These are phyloP conservation scores for Baudoinia panamericana DNA, from an alignment of 495 filamentous ascomycete species.

Conservation along the genomic window DNA sequence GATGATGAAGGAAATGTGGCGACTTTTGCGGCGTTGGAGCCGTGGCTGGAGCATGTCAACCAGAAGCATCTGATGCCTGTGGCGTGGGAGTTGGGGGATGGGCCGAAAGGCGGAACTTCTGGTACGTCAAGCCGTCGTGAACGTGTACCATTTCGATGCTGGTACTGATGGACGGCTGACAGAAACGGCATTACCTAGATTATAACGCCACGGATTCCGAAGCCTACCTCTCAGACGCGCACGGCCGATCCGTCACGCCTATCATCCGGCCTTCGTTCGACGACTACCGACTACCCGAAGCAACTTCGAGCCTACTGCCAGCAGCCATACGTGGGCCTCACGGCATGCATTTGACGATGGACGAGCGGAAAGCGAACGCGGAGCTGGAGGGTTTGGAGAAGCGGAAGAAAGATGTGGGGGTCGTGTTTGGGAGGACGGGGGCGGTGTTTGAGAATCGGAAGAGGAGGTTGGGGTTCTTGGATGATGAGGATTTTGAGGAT, in stretches of 20 bases:
- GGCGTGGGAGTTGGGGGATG: slow-evolving; percentile 56
- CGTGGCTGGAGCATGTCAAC: slow-evolving; percentile 50
- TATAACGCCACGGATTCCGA: slow-evolving; percentile 21
- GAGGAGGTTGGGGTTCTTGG: slow-evolving; percentile 30
- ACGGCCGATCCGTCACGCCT: slow-evolving; percentile 29
- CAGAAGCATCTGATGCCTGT: slow-evolving; percentile 43
- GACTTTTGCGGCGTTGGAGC: slow-evolving; percentile 26
- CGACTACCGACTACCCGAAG: not conserved
- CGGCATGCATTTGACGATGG: slow-evolving; percentile 27
- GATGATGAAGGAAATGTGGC: slow-evolving; percentile 10
- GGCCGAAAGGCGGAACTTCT: slow-evolving; percentile 36
- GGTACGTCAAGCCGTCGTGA: slow-evolving; percentile 22
- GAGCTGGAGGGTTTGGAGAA: slow-evolving; percentile 30
- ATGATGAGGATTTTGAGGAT: slow-evolving; percentile 33
- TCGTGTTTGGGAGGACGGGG: slow-evolving; percentile 36
- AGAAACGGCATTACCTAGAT: slow-evolving; percentile 4
- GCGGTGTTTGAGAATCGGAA: slow-evolving; percentile 32
- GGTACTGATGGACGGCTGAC: slow-evolving; percentile 6
- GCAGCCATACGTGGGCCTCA: slow-evolving; percentile 18
- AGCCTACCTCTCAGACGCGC: slow-evolving; percentile 27
- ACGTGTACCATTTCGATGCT: not conserved
- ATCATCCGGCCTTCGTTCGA: slow-evolving; percentile 14
- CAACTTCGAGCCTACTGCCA: slow-evolving; percentile 1
- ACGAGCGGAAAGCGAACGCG: slow-evolving; percentile 31
- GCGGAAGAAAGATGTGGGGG: slow-evolving; percentile 37